These are phyloP conservation scores for Rutstroemia sp. DNA, from an alignment of 2,329 filamentous ascomycete genomes.

Conservation along the genomic window DNA sequence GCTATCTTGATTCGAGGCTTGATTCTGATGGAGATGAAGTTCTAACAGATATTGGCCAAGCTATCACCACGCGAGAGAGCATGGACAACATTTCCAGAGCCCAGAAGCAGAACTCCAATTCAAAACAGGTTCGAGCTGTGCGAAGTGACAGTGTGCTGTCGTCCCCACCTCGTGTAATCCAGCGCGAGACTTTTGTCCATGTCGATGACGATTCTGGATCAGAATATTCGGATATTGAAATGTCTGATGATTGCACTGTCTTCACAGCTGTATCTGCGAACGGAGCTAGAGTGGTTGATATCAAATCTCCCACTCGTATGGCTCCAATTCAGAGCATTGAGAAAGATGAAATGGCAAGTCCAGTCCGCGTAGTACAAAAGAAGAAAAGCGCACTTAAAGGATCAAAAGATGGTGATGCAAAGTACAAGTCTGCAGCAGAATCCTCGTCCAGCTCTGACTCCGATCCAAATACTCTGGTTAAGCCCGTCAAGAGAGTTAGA, in stretches of 20 bases:
- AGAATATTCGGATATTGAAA: conserved; percentile 3
- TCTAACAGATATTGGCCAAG: conserved; percentile 4
- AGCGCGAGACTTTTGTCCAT: not conserved
- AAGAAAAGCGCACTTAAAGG: conserved; percentile 17
- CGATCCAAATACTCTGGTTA: not conserved
- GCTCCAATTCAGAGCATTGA: not conserved
- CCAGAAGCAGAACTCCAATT: not conserved
- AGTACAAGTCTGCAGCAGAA: conserved; percentile 15
- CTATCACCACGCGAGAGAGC: conserved; percentile 6
- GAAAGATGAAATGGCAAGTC: not conserved
- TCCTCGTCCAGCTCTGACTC: conserved; percentile 15
- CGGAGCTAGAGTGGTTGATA: not conserved
- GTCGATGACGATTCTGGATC: conserved; percentile 1
- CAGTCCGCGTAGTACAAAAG: conserved; percentile 11
- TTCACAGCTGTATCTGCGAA: not conserved
- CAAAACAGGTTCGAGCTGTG: not conserved
- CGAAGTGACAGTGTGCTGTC: not conserved
- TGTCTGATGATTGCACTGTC: not conserved
- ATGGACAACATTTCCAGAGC: not conserved
- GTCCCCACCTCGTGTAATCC: not conserved
- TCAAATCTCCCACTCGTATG: not conserved
- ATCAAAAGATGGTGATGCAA: conserved; percentile 16
- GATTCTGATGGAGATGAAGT: conserved; percentile 4
- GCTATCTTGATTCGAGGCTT: conserved; percentile 23
- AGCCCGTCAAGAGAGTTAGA: not conserved